Base-by-base conservation (phyloP, 495 filamentous ascomycete genomes). In the Tetracladium marchalianum region DNA sequence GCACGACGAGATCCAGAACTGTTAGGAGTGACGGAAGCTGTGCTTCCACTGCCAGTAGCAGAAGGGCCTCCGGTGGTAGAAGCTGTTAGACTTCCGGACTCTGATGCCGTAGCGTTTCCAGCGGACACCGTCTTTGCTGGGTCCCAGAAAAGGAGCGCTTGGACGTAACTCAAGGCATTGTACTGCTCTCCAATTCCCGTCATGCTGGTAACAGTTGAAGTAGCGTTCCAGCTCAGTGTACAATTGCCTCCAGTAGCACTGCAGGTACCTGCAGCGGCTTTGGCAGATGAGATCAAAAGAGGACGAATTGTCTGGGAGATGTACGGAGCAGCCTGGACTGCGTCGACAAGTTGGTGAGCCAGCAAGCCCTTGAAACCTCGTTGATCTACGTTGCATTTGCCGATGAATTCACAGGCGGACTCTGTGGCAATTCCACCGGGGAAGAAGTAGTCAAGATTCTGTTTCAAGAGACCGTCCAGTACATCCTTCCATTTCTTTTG, bases 351-450 rank as follows among this genome's bases (percentile, higher is more conserved):
- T 82, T 81, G 87, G 7, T 78, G 78, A 33, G 78, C 64, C 13
- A 87, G 66, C 54, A 85, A 82, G 8, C 82, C 83, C 63, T 90
- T 90, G 71, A 87, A 89, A 36, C 71, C 76, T 43, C 70, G 70
- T 60, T 85, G 77, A 56, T 90, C 86, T 39, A 69, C 69, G 59
- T 85, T 73, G 62, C 87, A 93, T 41, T 72, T 77, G 41, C 64
- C 68, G 24, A 63, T 61, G 0, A 67, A 58, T 55, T 93, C 87
- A 67, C 85, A 90, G 37, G 80, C 74, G 31, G 78, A 73, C 59
- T 90, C 87, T 27, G 67, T 64, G 58, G 86, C 72, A 57, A 85
- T 62, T 41, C 72, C 68, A 41, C 67, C 70, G 16, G 72, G 58
- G 56, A 65, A 68, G 57, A 86, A 87, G 54, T 76, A 77, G 19